Base-by-base conservation (phyloP, 768 basidiomycete species). In the Hygrophoropsis aurantiaca region DNA sequence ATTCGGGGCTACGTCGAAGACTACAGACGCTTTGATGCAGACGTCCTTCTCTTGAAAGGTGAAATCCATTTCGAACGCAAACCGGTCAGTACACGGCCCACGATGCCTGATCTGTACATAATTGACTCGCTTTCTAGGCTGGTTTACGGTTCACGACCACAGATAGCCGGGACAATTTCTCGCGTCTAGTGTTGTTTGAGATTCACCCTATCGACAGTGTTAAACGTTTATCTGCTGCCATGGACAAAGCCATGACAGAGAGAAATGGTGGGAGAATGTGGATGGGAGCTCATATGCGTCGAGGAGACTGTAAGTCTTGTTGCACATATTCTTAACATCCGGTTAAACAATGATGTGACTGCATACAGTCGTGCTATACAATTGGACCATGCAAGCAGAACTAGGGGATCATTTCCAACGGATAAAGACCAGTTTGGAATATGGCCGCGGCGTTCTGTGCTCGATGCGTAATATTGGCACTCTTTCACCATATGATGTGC, bases 251-350 rank as follows among this genome's bases (percentile, higher is more conserved):
- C 20, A 63, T 68, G 61, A 47, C n/a, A 3, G 32, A 47, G 13
- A 5, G 32, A 16, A 42, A 25, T 7, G 54, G 32, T 2, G 62
- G 59, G 15, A 51, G 60, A 4, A 47, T 55, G 36, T 66, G 65
- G 65, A 60, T 66, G 60, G 60, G 62, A n/a, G 60, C 60, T 7
- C 65, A 66, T 38, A 65, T 66, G 65, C 62, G 65, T 16, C 58
- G 65, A n/a, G 65, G 65, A n/a, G 65, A 66, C 42, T 66, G 60
- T 64, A 25, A 53, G n/a, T n/a, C 3, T 21, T 27, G 34, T 15
- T n/a, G 15, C 15, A 13, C 4, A n/a, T 24, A 9, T 20, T 3
- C 9, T 19, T 38, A 7, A 7, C 7, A 21, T n/a, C n/a, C 20
- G 20, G 3, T n/a, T 6, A 20, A 1, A 6, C 4, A 26, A n/a